phyloP scores from a whole-genome alignment of 352 stramenopile species.

The Phytophthora hibernalis region DNA sequence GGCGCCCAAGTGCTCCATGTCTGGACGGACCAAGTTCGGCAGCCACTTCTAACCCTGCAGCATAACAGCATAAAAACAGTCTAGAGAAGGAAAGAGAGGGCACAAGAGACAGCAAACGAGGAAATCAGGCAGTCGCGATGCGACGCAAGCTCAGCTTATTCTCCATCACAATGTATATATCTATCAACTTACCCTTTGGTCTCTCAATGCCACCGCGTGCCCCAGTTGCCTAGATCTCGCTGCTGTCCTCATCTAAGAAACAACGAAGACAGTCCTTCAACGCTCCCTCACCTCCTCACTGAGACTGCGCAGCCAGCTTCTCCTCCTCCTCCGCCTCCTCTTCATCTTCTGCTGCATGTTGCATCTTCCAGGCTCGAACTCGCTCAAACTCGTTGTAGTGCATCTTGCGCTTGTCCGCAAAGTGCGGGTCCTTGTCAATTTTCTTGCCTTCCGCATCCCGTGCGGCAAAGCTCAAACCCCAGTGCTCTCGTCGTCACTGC shows the following conservation, averaged over 20 bases:
- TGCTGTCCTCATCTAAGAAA: slow-evolving; percentile 4
- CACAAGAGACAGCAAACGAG: not conserved
- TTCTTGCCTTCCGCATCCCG: slow-evolving; percentile 71
- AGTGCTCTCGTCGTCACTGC: slow-evolving; percentile 51
- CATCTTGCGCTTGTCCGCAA: slow-evolving; percentile 76
- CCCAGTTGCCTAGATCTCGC: slow-evolving; percentile 17
- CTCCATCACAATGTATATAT: slow-evolving; percentile 25
- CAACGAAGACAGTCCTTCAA: not conserved
- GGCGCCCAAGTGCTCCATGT: slow-evolving; percentile 77
- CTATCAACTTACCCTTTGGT: slow-evolving; percentile 23
- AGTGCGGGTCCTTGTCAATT: slow-evolving; percentile 68
- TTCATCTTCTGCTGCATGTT: slow-evolving; percentile 58
- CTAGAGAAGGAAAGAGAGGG: slow-evolving; percentile 12
- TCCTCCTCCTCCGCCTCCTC: slow-evolving; percentile 40
- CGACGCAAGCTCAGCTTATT: slow-evolving; percentile 21
- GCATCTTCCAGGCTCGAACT: slow-evolving; percentile 72
- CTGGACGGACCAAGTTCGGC: slow-evolving; percentile 79
- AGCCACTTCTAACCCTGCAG: slow-evolving; percentile 60
- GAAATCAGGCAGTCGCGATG: not conserved
- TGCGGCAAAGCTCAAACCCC: slow-evolving; percentile 39
- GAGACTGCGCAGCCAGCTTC: slow-evolving; percentile 6
- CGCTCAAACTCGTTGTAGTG: slow-evolving; percentile 89
- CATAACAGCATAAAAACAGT: slow-evolving; percentile 12
- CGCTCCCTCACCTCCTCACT: slow-evolving; percentile 9
- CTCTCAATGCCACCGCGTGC: not conserved